phyloP scores from a whole-genome alignment of 352 stramenopile genomes.

The Thalassiosira ordinaria region DNA sequence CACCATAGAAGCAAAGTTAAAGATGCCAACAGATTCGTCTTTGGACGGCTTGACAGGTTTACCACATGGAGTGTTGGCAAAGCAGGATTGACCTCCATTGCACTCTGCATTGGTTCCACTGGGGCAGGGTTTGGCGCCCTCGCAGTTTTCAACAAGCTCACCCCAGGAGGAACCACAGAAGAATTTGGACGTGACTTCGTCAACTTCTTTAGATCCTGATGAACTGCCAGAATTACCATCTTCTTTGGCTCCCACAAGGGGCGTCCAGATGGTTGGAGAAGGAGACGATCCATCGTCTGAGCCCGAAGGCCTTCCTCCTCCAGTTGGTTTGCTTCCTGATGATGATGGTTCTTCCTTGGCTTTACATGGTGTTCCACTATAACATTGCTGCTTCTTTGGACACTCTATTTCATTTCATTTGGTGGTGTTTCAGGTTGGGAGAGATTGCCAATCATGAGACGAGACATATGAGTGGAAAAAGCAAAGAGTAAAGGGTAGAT shows the following conservation, averaged over 20 bases:
- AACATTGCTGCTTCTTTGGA: slow-evolving; percentile 59
- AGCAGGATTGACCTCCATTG: slow-evolving; percentile 71
- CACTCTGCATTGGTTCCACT: slow-evolving; percentile 74
- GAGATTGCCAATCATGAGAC: no score
- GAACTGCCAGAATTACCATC: neutral
- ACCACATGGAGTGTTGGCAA: slow-evolving; percentile 79
- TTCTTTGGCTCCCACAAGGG: slow-evolving; percentile 26
- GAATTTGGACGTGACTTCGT: slow-evolving; percentile 68
- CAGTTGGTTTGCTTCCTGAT: neutral
- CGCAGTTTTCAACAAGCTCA: slow-evolving; percentile 69
- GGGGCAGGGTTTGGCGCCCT: slow-evolving; percentile 70
- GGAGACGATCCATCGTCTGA: slow-evolving; percentile 8
- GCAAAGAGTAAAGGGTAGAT: no score
- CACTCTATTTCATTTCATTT: slow-evolving; percentile 56
- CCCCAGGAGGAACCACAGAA: slow-evolving; percentile 82
- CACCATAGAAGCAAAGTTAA: slow-evolving; percentile 63
- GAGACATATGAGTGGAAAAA: no score
- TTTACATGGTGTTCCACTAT: slow-evolving; percentile 52
- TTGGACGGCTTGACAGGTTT: neutral
- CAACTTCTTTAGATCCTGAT: slow-evolving; percentile 20
- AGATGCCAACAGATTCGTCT: slow-evolving; percentile 16
- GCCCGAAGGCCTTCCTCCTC: slow-evolving; percentile 2
- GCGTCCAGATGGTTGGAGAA: slow-evolving; percentile 39
- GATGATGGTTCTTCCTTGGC: slow-evolving; percentile 26
- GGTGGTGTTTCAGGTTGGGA: no score